Evolutionary conservation across 768 basidiomycete species (phyloP), one percentile per base, ranked within the genome.

Genomic region (Hortiboletus flavorubellus): DNA sequence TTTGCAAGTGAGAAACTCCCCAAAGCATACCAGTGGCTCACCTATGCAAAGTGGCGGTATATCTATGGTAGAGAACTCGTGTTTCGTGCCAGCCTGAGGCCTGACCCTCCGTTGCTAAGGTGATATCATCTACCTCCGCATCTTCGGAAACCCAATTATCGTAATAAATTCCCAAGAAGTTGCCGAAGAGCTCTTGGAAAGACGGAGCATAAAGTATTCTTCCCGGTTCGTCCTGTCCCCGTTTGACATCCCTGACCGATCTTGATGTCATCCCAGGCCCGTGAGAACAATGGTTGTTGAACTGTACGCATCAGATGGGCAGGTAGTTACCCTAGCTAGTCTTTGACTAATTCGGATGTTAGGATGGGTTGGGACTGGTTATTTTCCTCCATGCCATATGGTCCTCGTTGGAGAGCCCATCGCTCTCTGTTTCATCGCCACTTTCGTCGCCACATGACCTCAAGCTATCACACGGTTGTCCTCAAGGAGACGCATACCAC

Each of bases 311-410:
- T 49, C 23, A 10, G 46, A 49, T 26, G 40, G 38, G 11, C 35
- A 44, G 4, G n/a, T 16, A 26, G 26, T 5, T 21, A 21, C 21
- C 21, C 21, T 15, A 18, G 30, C 31, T 23, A 23, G 30, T 37
- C 31, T 26, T 38, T 23, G 23, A 33, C 49, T 53, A 5, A 53
- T 42, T 40, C 31, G 37, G 15, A 5, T 10, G 38, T 26, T 43
- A 79, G 78, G 43, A 77, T 80, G 58, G 79, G 79, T 7, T 80
- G 74, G 73, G 70, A 75, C 55, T 79, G 77, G 78, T 59, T 77
- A 5, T 74, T 79, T 58, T 77, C 75, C 1, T 67, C 72, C n/a
- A 68, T 75, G 62, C 64, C 65, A 6, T 78, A 73, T 45, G 77
- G 78, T 12, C 54, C 44, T 10, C 61, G 53, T 44, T 77, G 73